A percentile compares a stretch with the other conserved stretches of the same genome.
phyloP scores from a whole-genome alignment of 169 alveolate genomes.

The Cryptosporidium parvum region DNA sequence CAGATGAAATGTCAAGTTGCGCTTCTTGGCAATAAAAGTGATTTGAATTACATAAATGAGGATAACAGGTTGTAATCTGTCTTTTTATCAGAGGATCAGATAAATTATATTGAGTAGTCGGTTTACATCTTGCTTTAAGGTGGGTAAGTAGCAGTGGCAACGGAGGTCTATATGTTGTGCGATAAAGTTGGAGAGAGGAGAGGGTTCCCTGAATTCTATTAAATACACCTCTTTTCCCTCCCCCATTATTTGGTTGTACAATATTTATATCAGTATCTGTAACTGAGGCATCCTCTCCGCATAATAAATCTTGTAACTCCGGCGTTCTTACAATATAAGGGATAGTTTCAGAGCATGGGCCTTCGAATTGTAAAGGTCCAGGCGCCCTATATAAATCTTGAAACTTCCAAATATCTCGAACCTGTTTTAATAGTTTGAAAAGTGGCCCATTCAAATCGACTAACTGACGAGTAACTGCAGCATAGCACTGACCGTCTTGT shows the following conservation, averaged over 20 bases:
- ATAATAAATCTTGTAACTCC: conserved; percentile 41
- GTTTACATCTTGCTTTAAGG: conserved; percentile 71
- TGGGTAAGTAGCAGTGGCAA: conserved; percentile 52
- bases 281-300: conserved; percentile 15
- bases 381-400: conserved; percentile 93
- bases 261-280: conserved; percentile 14
- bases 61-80: conserved; percentile 89
- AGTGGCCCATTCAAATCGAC: conserved; percentile 93
- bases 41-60: conserved; percentile 82
- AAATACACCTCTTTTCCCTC: conserved; percentile 70
- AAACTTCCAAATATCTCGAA: conserved; percentile 93
- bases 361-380: conserved; percentile 96
- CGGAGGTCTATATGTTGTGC: conserved; percentile 75
- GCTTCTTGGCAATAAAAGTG: conserved; percentile 77
- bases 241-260: neutral
- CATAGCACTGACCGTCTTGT: conserved; percentile 78
- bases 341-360: conserved; percentile 81
- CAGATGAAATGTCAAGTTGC: conserved; percentile 52
- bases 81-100: conserved; percentile 89
- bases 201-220: conserved; percentile 71
- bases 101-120: conserved; percentile 83
- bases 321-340: conserved; percentile 78
- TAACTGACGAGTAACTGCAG: conserved; percentile 94
- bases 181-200: conserved; percentile 67
- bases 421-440: conserved; percentile 90